Evolutionary conservation across 768 basidiomycete species (phyloP).

Genomic region (Naganishia vishniacii): DNA sequence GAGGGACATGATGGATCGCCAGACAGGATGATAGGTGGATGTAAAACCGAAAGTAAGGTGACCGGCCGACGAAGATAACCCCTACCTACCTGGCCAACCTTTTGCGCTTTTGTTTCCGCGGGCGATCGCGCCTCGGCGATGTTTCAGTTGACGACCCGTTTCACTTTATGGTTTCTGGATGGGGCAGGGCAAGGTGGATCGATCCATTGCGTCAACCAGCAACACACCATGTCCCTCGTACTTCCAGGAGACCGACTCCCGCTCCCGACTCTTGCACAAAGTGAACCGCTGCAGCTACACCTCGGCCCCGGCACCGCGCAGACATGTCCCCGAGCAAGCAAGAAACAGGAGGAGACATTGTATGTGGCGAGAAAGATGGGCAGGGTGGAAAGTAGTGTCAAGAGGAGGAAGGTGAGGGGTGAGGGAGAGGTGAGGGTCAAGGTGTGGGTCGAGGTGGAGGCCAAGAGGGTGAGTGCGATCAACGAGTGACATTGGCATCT

Average conservation of each 20-base stretch:
- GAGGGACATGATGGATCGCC: neutral
- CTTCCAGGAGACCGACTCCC: slow-evolving; percentile 15
- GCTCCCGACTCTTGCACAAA: neutral
- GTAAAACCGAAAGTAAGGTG: too few relatives aligned
- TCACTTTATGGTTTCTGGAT: neutral
- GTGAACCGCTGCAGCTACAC: slow-evolving; percentile 7
- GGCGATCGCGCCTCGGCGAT: slow-evolving; percentile 3
- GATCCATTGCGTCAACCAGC: neutral
- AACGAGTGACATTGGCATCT: too few relatives aligned
- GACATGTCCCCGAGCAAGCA: neutral
- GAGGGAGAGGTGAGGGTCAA: slow-evolving; percentile 62
- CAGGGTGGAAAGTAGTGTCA: slow-evolving; percentile 29
- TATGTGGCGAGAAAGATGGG: slow-evolving; percentile 38
- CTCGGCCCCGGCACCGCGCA: slow-evolving; percentile 8
- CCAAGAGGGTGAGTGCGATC: slow-evolving; percentile 76
- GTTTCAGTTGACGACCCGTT: neutral
- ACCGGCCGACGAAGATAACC: too few relatives aligned
- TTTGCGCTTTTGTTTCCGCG: slow-evolving; percentile 22
- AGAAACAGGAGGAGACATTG: neutral
- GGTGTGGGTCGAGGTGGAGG: slow-evolving; percentile 85
- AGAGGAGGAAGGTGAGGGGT: slow-evolving; percentile 53
- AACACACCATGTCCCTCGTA: neutral
- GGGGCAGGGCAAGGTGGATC: neutral
- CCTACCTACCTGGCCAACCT: neutral
- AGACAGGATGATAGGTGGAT: neutral